Conservation (phyloP, 208 protist genomes). For the Acanthamoeba royreba region DNA sequence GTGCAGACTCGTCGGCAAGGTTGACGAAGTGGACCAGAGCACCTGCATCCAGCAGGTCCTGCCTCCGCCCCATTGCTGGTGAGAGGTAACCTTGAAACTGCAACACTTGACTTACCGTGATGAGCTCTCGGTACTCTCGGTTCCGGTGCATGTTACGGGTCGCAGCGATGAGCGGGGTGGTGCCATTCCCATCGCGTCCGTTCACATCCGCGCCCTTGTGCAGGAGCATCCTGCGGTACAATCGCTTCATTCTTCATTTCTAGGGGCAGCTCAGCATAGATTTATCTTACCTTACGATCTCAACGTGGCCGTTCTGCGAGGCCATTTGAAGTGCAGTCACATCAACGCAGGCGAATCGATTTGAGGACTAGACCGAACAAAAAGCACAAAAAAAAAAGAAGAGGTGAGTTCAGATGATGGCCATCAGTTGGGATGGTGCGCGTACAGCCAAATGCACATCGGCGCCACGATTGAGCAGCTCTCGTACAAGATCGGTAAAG, state of each 20-base stretch:
- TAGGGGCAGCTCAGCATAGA: not conserved
- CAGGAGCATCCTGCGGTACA: not conserved
- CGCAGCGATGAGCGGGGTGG: not conserved
- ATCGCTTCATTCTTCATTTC: not conserved
- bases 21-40: no score
- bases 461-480: not conserved
- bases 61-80: no score
- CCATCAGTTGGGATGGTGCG: no score
- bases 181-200: not conserved
- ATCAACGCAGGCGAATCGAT: no score
- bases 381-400: no score
- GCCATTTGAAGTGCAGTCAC: not conserved
- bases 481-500: not conserved
- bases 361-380: no score
- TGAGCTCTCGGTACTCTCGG: not conserved
- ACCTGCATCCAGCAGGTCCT: no score
- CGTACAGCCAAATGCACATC: not conserved
- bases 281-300: not conserved
- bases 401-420: no score
- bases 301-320: not conserved
- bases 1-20: no score
- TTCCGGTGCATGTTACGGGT: not conserved
- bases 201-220: not conserved
- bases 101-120: no score
- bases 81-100: no score